Evolutionary conservation across 306 rosid species (phyloP).

Genomic region (Gastrolobium villosum): DNA sequence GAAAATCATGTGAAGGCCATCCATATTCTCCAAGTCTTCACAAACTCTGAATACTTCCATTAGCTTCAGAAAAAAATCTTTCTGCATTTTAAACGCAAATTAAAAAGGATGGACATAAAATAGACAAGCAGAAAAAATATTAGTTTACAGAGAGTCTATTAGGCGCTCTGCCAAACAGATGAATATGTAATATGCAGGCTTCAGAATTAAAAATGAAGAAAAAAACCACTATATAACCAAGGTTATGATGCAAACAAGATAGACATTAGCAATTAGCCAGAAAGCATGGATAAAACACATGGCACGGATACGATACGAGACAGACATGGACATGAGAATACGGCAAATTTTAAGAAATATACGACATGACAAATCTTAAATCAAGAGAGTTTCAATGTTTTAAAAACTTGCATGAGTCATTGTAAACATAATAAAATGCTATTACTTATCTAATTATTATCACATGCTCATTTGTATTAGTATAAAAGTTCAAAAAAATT

Average conservation of each 20-base stretch:
- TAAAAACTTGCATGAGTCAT: too few relatives aligned
- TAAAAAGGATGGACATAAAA: background rate
- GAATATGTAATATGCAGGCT: conserved; percentile 30
- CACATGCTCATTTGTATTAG: too few relatives aligned
- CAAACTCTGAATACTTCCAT: conserved; percentile 78
- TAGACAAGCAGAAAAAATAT: background rate
- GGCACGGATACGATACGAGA: too few relatives aligned
- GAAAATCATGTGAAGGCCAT: conserved; percentile 91
- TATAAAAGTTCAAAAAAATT: too few relatives aligned
- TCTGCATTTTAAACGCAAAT: conserved; percentile 60
- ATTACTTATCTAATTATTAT: too few relatives aligned
- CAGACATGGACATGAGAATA: too few relatives aligned
- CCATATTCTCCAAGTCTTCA: conserved; percentile 82
- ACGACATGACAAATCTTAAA: too few relatives aligned
- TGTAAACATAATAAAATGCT: too few relatives aligned
- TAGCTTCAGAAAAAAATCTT: conserved; percentile 86
- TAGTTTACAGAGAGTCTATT: background rate
- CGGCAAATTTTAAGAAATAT: too few relatives aligned
- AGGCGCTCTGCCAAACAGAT: conserved; percentile 28
- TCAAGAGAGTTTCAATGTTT: too few relatives aligned
- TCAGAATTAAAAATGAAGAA: conserved; percentile 1
- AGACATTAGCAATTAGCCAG: conserved; percentile 6
- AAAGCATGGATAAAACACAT: too few relatives aligned
- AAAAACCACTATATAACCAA: conserved; percentile 22
- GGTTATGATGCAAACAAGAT: conserved; percentile 19